Percentiles rank a stretch among this genome's conserved stretches.
These are phyloP conservation scores for Hanseniaspora guilliermondii DNA, from an alignment of 805 yeast genomes.

Conservation along the genomic window DNA sequence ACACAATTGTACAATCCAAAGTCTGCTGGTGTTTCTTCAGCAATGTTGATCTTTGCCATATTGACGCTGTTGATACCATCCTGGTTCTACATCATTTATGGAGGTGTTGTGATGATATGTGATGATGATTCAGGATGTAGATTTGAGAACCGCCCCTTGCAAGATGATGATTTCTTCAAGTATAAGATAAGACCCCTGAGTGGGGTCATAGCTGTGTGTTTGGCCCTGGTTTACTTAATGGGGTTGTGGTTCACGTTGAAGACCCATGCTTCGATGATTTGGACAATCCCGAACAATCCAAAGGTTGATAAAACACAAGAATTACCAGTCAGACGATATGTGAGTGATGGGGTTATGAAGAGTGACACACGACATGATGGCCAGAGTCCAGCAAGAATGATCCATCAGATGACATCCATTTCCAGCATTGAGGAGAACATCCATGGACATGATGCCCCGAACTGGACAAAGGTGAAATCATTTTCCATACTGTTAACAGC, in stretches of 20 bases:
- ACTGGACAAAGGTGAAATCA: constrained; percentile 83
- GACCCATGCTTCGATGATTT: constrained; percentile 91
- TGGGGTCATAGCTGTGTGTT: constrained; percentile 60
- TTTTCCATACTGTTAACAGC: constrained; percentile 71
- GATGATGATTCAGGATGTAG: constrained; percentile 41
- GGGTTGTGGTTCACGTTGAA: constrained; percentile 88
- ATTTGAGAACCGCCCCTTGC: constrained; percentile 63
- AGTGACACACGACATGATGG: neutral
- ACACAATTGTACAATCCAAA: constrained; percentile 93
- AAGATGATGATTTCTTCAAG: constrained; percentile 53
- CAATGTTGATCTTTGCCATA: constrained; percentile 84
- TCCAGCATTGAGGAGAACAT: neutral
- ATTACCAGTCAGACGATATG: neutral
- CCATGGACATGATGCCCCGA: constrained; percentile 73
- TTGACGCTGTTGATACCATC: constrained; percentile 90
- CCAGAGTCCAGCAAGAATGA: constrained; percentile 15
- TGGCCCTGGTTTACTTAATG: constrained; percentile 72
- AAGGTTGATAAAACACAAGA: neutral
- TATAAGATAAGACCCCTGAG: constrained; percentile 72
- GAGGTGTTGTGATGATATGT: constrained; percentile 70
- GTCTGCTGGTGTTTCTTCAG: constrained; percentile 92
- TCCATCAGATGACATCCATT: neutral
- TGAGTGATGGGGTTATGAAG: too few species aligned
- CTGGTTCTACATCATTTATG: constrained; percentile 76
- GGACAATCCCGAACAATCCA: constrained; percentile 55